Base-by-base conservation (phyloP, 371 early-diverging fungal species). In the Amoeboaphelidium occidentale region DNA sequence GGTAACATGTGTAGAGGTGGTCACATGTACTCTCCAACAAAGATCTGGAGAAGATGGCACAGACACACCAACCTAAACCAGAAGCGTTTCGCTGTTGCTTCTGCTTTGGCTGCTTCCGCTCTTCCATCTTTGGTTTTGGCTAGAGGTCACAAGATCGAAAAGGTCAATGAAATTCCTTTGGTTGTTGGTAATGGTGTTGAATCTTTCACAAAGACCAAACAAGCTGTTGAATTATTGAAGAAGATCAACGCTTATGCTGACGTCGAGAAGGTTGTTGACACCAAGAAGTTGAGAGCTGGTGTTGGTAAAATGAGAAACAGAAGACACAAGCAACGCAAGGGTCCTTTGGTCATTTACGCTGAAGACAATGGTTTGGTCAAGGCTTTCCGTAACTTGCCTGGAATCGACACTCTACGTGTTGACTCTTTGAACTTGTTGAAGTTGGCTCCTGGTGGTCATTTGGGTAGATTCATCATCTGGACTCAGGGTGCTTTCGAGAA, bases 1-100 rank as follows among this genome's bases (percentile, higher is more conserved):
- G 98, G 97, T 62, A 97, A 97, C 84, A 94, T 97, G 90, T 93
- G 94, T 76, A 84, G 97, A 70, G 87, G 88, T 63, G 99, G 99
- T 70, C 86, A 98, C 65, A 97, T 98, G 97, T 98, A 97, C 65
- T 93, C 97, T 60, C 99, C 99, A 46, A 99, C 96, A 74, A 98
- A 91, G 79, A 81, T 83, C 68, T 93, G 88, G 84, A 81, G 98
- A 78, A 94, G 91, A 81, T 99, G 99, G 99, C 89, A 96, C 74
- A 75, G 93, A 65, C 93, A 96, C 82, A 84, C 84, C 68, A 90
- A 85, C 83, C 65, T 78, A 63, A 93, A 88, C 84, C 84, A 90
- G 74, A 88, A 84, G 81, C 86, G 97, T 68, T 92, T 78, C 73
- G 98, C 97, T 47, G 83, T 84, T 55, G 93, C 81, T 48, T 98